Evolutionary conservation across 2,329 filamentous ascomycete genomes (phyloP).

Genomic region (Didymosphaeria variabile): DNA sequence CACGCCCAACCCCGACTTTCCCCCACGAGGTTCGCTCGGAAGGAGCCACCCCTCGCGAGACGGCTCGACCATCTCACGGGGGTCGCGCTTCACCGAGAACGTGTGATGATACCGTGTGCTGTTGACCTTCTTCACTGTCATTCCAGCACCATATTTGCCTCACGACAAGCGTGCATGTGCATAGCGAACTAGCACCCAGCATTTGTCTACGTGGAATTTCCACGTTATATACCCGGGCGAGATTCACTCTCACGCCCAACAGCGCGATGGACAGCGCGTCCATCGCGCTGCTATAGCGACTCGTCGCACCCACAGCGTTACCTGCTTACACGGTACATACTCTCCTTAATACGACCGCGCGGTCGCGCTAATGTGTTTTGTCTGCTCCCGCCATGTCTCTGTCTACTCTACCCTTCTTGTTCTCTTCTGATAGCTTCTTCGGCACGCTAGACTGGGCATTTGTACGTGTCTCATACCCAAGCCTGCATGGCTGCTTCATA

Average conservation of each 20-base stretch:
- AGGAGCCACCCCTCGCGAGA: constrained; percentile 56
- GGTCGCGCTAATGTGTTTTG: constrained; percentile 35
- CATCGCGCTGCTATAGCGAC: constrained; percentile 10
- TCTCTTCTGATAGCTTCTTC: constrained; percentile 21
- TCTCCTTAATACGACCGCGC: constrained; percentile 29
- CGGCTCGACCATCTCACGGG: constrained; percentile 48
- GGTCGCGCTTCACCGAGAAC: constrained; percentile 59
- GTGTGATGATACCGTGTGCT: constrained; percentile 44
- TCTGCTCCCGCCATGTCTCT: constrained; percentile 8
- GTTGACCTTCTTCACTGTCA: constrained; percentile 35
- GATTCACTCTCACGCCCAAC: constrained; percentile 18
- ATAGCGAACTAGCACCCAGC: constrained; percentile 24
- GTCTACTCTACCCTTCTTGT: constrained; percentile 17
- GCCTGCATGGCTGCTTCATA: constrained; percentile 16
- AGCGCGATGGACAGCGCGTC: constrained; percentile 16
- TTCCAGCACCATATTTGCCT: constrained; percentile 29
- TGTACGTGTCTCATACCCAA: constrained; percentile 31
- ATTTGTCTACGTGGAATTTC: constrained; percentile 20
- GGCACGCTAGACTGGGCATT: constrained; percentile 25
- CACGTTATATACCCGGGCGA: constrained; percentile 33
- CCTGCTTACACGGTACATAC: constrained; percentile 24
- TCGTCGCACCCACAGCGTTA: constrained; percentile 4
- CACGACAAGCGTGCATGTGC: constrained; percentile 39
- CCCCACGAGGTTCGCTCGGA: constrained; percentile 47
- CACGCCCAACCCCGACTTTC: constrained; percentile 48